Percentiles rank a stretch among this genome's conserved stretches.
Evolutionary conservation across 257 asterid genomes (phyloP).

Genomic region (Schizonepeta tenuifolia): DNA sequence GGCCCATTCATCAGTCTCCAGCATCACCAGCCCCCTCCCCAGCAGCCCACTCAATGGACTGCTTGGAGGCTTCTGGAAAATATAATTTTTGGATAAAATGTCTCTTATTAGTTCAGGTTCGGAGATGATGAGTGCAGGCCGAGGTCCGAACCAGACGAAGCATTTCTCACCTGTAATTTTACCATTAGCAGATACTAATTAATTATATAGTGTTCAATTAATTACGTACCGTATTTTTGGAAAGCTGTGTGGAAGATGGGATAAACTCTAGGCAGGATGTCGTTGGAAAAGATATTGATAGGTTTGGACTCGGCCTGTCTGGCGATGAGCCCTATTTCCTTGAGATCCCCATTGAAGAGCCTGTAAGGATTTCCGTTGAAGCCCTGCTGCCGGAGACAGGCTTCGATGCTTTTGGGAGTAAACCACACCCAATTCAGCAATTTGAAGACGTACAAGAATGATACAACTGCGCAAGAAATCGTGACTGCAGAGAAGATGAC

Average conservation of each 20-base stretch:
- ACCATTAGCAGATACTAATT: no score
- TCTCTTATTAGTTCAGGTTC: slow-evolving; percentile 21
- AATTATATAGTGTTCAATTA: no score
- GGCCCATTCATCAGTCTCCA: slow-evolving; percentile 51
- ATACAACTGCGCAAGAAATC: not conserved
- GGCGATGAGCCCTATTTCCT: slow-evolving; percentile 21
- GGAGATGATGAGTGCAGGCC: not conserved
- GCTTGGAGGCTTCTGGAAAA: slow-evolving; percentile 16
- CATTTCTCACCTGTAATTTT: slow-evolving; percentile 6
- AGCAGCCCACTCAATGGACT: not conserved
- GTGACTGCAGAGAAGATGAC: not conserved
- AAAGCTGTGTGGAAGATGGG: slow-evolving; percentile 31
- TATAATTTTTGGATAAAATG: slow-evolving; percentile 15
- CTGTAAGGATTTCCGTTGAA: slow-evolving; percentile 41
- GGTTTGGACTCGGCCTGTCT: slow-evolving; percentile 42
- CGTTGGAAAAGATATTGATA: slow-evolving; percentile 40
- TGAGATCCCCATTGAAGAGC: slow-evolving; percentile 43
- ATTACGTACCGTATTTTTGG: slow-evolving; percentile 17
- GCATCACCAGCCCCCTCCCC: slow-evolving; percentile 17
- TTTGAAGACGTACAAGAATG: not conserved
- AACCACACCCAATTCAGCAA: slow-evolving; percentile 19
- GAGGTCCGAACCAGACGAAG: slow-evolving; percentile 30
- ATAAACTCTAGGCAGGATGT: slow-evolving; percentile 39
- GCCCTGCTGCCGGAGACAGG: slow-evolving; percentile 15
- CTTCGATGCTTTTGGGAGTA: slow-evolving; percentile 2